Percentiles rank a stretch among this genome's conserved stretches.
phyloP scores from a whole-genome alignment of 1,139 yeast species.

The Hyphopichia pseudoburtonii region DNA sequence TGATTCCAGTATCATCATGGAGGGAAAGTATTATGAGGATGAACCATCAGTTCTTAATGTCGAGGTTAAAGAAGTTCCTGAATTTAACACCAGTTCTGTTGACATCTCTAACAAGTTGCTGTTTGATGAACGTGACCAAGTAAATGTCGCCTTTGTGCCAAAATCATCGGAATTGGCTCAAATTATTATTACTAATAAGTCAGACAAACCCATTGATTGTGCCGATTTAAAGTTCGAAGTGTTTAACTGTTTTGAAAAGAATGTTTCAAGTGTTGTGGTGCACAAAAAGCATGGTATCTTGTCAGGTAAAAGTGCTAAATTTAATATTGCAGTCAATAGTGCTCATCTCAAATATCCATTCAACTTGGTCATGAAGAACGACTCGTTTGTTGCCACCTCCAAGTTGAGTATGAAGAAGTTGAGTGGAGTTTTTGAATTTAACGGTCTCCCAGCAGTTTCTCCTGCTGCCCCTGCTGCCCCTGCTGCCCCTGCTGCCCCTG shows the following conservation, averaged over 20 bases:
- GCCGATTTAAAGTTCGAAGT: slow-evolving; percentile 30
- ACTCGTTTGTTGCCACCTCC: slow-evolving; percentile 20
- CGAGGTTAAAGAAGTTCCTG: slow-evolving; percentile 2
- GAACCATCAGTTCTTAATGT: slow-evolving; percentile 6
- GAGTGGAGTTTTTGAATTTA: slow-evolving; percentile 18
- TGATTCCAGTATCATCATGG: slow-evolving; percentile 19
- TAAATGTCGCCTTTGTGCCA: slow-evolving; percentile 27
- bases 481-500: neutral
- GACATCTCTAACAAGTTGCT: slow-evolving; percentile 1
- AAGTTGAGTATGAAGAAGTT: slow-evolving; percentile 27
- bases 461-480: neutral
- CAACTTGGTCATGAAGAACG: slow-evolving; percentile 26
- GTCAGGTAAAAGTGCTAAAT: slow-evolving; percentile 32
- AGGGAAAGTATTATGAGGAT: slow-evolving; percentile 20
- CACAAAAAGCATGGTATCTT: slow-evolving; percentile 33
- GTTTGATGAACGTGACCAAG: slow-evolving; percentile 9
- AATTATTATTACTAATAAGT: slow-evolving; percentile 31
- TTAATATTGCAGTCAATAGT: slow-evolving; percentile 32
- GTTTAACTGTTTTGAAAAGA: slow-evolving; percentile 29
- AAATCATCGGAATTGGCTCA: slow-evolving; percentile 35
- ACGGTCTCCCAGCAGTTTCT: neutral
- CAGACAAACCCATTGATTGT: slow-evolving; percentile 27
- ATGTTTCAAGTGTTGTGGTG: slow-evolving; percentile 27
- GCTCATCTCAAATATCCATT: slow-evolving; percentile 40
- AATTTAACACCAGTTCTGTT: slow-evolving; percentile 3